phyloP scores from a whole-genome alignment of 2,329 filamentous ascomycete genomes.

The Acrodontium crateriforme region DNA sequence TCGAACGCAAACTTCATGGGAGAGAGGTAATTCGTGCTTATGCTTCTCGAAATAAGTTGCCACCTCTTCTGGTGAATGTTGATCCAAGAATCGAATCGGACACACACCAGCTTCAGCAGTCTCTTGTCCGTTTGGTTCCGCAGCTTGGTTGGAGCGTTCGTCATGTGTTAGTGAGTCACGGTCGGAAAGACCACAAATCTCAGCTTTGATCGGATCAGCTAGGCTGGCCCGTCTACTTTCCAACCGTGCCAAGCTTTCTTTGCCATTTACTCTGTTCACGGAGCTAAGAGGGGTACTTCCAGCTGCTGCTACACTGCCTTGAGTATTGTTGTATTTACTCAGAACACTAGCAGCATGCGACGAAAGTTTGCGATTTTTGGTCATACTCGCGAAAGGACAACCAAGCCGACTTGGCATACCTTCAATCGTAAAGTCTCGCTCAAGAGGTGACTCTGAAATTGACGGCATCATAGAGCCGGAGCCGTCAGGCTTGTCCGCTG shows the following conservation, averaged over 20 bases:
- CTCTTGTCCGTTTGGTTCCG: constrained; percentile 9
- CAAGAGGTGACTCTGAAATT: constrained; percentile 38
- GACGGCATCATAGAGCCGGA: constrained; percentile 23
- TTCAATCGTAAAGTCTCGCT: constrained; percentile 81
- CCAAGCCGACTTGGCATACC: constrained; percentile 66
- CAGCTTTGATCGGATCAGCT: constrained; percentile 22
- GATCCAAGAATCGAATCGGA: constrained; percentile 82
- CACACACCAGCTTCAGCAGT: constrained; percentile 50
- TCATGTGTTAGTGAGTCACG: constrained; percentile 7
- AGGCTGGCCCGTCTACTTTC: constrained; percentile 18
- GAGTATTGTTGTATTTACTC: constrained; percentile 21
- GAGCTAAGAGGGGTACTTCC: constrained; percentile 14
- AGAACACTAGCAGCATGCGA: constrained; percentile 27
- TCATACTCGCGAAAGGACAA: constrained; percentile 60
- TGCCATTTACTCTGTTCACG: constrained; percentile 23
- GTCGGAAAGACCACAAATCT: constrained; percentile 22
- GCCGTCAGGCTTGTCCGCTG: constrained; percentile 25
- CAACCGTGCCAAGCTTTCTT: constrained; percentile 27
- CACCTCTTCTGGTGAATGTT: constrained; percentile 85
- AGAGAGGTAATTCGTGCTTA: constrained; percentile 87
- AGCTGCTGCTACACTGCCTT: constrained; percentile 2
- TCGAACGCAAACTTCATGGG: constrained; percentile 82
- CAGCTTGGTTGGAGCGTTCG: background rate
- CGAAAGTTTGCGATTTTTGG: constrained; percentile 27
- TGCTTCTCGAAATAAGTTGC: constrained; percentile 88